These are phyloP conservation scores for Diplosphaera chodatii DNA, from an alignment of 139 green algal species.

Conservation along the genomic window DNA sequence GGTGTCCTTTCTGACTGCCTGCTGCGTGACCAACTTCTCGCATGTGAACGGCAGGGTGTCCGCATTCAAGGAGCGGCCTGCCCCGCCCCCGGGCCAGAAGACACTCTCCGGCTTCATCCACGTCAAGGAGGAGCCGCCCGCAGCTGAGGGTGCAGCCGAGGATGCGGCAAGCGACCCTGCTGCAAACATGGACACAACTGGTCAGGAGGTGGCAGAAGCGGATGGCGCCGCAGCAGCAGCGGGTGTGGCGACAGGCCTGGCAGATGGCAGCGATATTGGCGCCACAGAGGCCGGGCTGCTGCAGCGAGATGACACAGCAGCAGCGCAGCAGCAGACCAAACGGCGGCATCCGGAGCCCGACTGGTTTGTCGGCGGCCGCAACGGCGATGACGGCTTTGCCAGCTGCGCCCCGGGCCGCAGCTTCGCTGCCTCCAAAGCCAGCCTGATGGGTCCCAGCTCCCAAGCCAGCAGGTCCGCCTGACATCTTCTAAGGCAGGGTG, in stretches of 20 bases:
- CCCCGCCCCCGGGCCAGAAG: not conserved
- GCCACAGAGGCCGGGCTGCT: not conserved
- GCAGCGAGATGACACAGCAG: no score
- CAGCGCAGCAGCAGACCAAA: no score
- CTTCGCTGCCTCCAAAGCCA: not conserved
- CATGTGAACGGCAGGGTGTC: not conserved
- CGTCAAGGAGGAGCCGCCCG: not conserved
- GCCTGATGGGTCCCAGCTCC: not conserved
- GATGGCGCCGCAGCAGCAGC: no score
- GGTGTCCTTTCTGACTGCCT: no score
- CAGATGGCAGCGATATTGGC: not conserved
- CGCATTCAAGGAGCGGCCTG: not conserved
- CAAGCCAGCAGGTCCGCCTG: not conserved
- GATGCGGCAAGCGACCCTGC: not conserved
- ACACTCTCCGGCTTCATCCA: not conserved
- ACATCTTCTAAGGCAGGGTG: conserved; percentile 2
- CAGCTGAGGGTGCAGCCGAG: not conserved
- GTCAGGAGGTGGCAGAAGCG: not conserved
- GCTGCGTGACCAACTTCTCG: no score
- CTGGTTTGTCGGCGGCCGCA: not conserved
- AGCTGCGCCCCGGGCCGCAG: not conserved
- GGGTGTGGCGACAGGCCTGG: no score
- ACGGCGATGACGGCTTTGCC: conserved; percentile 3
- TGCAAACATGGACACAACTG: not conserved
- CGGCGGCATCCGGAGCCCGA: no score